These are phyloP conservation scores for Crotalaria pallida DNA, from an alignment of 306 rosid genomes.

Conservation along the genomic window DNA sequence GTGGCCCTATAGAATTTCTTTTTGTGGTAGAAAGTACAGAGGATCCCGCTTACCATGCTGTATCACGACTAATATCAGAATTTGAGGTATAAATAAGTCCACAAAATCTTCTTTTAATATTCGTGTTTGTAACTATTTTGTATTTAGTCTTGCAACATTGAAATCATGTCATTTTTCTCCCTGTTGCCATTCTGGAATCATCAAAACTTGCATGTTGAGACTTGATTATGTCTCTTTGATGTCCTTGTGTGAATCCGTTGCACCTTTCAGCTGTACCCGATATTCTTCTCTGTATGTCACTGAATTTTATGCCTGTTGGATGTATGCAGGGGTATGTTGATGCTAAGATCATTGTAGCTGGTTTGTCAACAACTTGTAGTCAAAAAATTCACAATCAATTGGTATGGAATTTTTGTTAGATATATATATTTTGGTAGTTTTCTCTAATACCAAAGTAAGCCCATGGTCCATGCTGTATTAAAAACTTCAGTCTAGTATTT, in stretches of 20 bases:
- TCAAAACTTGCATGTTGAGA: not conserved
- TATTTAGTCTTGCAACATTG: not conserved
- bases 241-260: constrained; percentile 5
- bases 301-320: constrained; percentile 25
- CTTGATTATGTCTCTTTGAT: not conserved
- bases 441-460: constrained; percentile 7
- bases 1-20: constrained; percentile 86
- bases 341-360: constrained; percentile 75
- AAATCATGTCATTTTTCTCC: not conserved
- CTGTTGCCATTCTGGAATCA: not conserved
- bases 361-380: constrained; percentile 86
- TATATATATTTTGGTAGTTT: constrained; percentile 9
- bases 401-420: constrained; percentile 40
- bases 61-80: constrained; percentile 57
- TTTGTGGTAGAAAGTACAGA: constrained; percentile 83
- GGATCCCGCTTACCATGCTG: constrained; percentile 85
- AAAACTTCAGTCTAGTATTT: not conserved
- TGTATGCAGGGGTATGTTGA: constrained; percentile 77
- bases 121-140: not conserved
- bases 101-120: not conserved
- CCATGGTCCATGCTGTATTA: not conserved
- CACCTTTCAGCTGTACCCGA: not conserved
- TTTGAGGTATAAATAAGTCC: constrained; percentile 48
- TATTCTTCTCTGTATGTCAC: constrained; percentile 1
- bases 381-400: constrained; percentile 94